Evolutionary conservation across 2,329 filamentous ascomycete genomes (phyloP).

Genomic region (Zasmidium citrigriseum): DNA sequence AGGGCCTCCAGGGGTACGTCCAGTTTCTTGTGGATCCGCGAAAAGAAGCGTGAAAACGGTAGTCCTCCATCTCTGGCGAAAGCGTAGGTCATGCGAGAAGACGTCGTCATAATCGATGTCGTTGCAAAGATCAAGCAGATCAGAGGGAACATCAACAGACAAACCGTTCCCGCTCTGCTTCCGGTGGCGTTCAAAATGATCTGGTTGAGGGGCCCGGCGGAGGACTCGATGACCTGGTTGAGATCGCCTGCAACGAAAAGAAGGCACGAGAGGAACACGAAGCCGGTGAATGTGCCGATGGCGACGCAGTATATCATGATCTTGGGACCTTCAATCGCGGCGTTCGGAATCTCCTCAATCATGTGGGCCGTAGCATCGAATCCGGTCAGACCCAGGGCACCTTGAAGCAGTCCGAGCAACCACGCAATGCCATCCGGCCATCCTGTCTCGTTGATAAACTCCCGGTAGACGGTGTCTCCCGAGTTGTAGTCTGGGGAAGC

Average conservation of each 20-base stretch:
- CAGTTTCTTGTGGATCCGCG: constrained; percentile 36
- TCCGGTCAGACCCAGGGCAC: constrained; percentile 42
- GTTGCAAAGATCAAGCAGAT: constrained; percentile 38
- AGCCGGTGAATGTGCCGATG: constrained; percentile 38
- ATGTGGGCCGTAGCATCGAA: constrained; percentile 58
- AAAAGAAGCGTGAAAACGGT: constrained; percentile 36
- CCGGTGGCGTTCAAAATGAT: constrained; percentile 39
- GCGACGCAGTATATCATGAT: constrained; percentile 40
- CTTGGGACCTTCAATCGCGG: constrained; percentile 36
- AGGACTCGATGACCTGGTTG: constrained; percentile 33
- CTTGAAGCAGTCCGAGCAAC: constrained; percentile 46
- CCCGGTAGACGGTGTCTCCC: constrained; percentile 64
- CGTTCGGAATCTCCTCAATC: constrained; percentile 40
- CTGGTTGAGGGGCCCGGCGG: constrained; percentile 35
- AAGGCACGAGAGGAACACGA: constrained; percentile 39
- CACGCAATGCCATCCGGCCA: constrained; percentile 42
- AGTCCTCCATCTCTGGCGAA: constrained; percentile 40
- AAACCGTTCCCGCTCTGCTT: constrained; percentile 36
- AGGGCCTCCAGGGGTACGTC: constrained; percentile 39
- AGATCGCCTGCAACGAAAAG: constrained; percentile 38
- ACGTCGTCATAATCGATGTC: constrained; percentile 39
- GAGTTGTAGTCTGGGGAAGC: constrained; percentile 65
- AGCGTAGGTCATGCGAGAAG: constrained; percentile 39
- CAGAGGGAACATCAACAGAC: constrained; percentile 38
- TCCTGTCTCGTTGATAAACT: constrained; percentile 63